Evolutionary conservation across 1,139 yeast genomes (phyloP).

Genomic region (Geotrichum histeridarum): DNA sequence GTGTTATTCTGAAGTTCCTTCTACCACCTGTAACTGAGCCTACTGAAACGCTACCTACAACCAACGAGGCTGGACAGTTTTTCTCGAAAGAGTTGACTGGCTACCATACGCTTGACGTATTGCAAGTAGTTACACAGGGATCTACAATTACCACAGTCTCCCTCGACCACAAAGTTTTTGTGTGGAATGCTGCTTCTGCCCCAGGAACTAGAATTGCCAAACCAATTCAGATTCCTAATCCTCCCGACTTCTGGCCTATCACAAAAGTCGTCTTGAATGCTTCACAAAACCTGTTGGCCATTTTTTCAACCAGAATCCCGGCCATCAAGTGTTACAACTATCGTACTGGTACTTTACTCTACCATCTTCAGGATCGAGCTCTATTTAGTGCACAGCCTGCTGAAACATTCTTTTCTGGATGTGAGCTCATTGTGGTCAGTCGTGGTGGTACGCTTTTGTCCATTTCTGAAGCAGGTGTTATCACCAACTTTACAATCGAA

Average conservation of each 20-base stretch:
- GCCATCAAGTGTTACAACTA: conserved; percentile 25
- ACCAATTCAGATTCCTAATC: conserved; percentile 44
- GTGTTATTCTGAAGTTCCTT: conserved; percentile 37
- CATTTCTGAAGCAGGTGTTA: conserved; percentile 24
- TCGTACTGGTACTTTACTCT: conserved; percentile 17
- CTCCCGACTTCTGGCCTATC: conserved; percentile 61
- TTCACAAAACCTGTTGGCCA: conserved; percentile 55
- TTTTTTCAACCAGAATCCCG: conserved; percentile 42
- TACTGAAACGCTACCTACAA: conserved; percentile 13
- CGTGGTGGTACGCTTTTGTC: conserved; percentile 22
- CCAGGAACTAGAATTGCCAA: conserved; percentile 9
- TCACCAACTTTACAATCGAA: conserved; percentile 14
- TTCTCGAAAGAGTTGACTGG: conserved; percentile 50
- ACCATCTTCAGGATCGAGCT: conserved; percentile 19
- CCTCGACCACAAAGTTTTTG: conserved; percentile 61
- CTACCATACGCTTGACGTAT: conserved; percentile 60
- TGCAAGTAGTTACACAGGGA: conserved; percentile 52
- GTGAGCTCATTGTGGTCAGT: conserved; percentile 26
- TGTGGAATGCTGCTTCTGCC: conserved; percentile 64
- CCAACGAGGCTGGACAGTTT: conserved; percentile 29
- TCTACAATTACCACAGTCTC: conserved; percentile 61
- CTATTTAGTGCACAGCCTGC: conserved; percentile 20
- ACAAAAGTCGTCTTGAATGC: conserved; percentile 56
- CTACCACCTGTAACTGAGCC: conserved; percentile 26
- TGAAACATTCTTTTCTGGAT: conserved; percentile 26